Conservation (phyloP, 2,329 filamentous ascomycete genomes). For the Balansia obtecta region DNA sequence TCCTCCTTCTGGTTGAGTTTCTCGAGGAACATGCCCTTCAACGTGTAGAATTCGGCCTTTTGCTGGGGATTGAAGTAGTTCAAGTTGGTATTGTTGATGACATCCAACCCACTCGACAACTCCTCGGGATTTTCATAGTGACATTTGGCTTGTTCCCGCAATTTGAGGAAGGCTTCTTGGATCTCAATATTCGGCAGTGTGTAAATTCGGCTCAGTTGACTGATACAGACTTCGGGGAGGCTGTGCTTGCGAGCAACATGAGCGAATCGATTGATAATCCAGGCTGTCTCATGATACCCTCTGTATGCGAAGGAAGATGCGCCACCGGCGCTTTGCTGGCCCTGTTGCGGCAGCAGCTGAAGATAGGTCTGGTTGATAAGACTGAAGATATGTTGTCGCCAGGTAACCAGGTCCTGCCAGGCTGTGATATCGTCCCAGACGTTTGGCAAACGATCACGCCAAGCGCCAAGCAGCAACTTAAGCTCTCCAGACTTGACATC, state of each 20-base stretch:
- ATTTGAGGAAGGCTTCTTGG: slow-evolving; percentile 94
- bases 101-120: slow-evolving; percentile 82
- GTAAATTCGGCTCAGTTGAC: slow-evolving; percentile 92
- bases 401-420: slow-evolving; percentile 99
- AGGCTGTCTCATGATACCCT: slow-evolving; percentile 96
- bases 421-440: slow-evolving; percentile 99
- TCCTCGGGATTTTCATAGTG: slow-evolving; percentile 95
- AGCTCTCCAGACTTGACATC: slow-evolving; percentile 93
- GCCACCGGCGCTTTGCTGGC: slow-evolving; percentile 64
- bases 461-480: slow-evolving; percentile 84
- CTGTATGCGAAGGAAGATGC: slow-evolving; percentile 86
- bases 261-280: slow-evolving; percentile 99
- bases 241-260: slow-evolving; percentile 96
- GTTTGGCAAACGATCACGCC: slow-evolving; percentile 91
- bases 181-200: slow-evolving; percentile 99
- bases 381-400: slow-evolving; percentile 97
- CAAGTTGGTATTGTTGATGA: slow-evolving; percentile 98
- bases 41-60: slow-evolving; percentile 97
- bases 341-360: slow-evolving; percentile 65
- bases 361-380: slow-evolving; percentile 94
- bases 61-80: slow-evolving; percentile 95
- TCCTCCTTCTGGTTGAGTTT: slow-evolving; percentile 85
- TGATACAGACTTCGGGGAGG: slow-evolving; percentile 93
- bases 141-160: slow-evolving; percentile 97
- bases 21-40: slow-evolving; percentile 98